Conservation (phyloP, 2,329 filamentous ascomycete genomes). For the Aciculosporium take region DNA sequence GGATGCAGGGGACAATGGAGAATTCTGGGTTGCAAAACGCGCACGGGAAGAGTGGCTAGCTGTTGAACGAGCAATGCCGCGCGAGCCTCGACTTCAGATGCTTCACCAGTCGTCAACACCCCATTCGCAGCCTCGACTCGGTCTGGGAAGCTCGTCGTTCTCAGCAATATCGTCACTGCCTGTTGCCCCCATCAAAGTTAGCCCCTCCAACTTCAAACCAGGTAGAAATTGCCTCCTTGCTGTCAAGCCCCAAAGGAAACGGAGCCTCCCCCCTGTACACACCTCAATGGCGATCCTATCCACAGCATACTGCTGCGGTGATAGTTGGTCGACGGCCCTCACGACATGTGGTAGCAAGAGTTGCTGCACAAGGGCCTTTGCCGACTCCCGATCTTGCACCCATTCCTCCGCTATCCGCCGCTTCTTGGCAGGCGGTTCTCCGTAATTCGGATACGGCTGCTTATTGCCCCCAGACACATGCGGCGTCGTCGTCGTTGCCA, state of each 20-base stretch:
- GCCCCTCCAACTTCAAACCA: neutral
- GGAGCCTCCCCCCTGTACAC: slow-evolving; percentile 1
- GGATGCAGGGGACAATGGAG: neutral
- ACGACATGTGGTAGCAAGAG: slow-evolving; percentile 22
- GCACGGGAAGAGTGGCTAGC: slow-evolving; percentile 12
- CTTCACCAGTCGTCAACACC: slow-evolving; percentile 8
- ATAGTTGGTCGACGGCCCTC: slow-evolving; percentile 12
- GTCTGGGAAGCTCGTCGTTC: slow-evolving; percentile 11
- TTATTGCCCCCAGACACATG: neutral
- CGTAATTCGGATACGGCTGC: neutral
- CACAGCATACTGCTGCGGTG: slow-evolving; percentile 10
- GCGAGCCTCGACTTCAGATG: slow-evolving; percentile 8
- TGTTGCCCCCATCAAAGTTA: slow-evolving; percentile 5
- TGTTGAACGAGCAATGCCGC: slow-evolving; percentile 11
- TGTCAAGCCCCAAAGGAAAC: neutral
- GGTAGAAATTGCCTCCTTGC: too few relatives aligned
- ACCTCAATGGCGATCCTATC: slow-evolving; percentile 19
- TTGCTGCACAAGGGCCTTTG: slow-evolving; percentile 13
- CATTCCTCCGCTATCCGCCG: slow-evolving; percentile 14
- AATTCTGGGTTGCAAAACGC: neutral
- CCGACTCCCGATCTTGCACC: slow-evolving; percentile 8
- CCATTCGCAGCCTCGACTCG: slow-evolving; percentile 13
- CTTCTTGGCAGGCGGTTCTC: slow-evolving; percentile 18
- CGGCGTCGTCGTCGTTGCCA: neutral
- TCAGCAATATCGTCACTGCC: slow-evolving; percentile 13